phyloP scores from a whole-genome alignment of 2,329 filamentous ascomycete genomes.

The Paecilomyces dactylethromorphus region DNA sequence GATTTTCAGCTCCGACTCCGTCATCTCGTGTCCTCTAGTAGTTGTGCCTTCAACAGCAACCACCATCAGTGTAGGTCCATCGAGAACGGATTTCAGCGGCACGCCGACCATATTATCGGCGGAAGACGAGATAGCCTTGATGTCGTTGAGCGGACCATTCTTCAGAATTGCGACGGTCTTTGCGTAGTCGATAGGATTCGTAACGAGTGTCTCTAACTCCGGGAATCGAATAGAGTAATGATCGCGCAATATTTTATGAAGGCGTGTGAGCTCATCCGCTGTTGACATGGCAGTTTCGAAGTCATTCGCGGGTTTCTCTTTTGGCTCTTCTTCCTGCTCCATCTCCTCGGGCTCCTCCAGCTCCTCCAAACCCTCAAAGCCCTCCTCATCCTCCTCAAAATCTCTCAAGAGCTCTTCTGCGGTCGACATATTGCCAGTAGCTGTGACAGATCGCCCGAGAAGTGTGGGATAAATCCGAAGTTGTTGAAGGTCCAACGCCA shows the following conservation, averaged over 20 bases:
- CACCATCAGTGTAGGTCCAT: constrained; percentile 88
- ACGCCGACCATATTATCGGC: constrained; percentile 71
- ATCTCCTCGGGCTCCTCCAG: constrained; percentile 52
- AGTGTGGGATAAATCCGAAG: not conserved
- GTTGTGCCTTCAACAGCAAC: constrained; percentile 92
- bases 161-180: constrained; percentile 90
- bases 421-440: constrained; percentile 64
- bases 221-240: constrained; percentile 93
- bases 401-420: constrained; percentile 90
- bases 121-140: constrained; percentile 70
- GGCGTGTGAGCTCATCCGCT: constrained; percentile 82
- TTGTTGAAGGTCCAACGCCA: not conserved
- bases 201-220: constrained; percentile 82
- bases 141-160: constrained; percentile 84
- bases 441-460: not conserved
- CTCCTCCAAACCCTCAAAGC: constrained; percentile 64
- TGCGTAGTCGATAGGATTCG: constrained; percentile 88
- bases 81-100: constrained; percentile 72
- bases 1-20: constrained; percentile 64
- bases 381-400: constrained; percentile 67
- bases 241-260: constrained; percentile 95
- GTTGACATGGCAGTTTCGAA: constrained; percentile 90
- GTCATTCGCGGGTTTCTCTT: constrained; percentile 59
- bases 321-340: constrained; percentile 56
- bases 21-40: constrained; percentile 73